Base-by-base conservation (phyloP, 495 filamentous ascomycete genomes). In the Bathelium albidoporum region DNA sequence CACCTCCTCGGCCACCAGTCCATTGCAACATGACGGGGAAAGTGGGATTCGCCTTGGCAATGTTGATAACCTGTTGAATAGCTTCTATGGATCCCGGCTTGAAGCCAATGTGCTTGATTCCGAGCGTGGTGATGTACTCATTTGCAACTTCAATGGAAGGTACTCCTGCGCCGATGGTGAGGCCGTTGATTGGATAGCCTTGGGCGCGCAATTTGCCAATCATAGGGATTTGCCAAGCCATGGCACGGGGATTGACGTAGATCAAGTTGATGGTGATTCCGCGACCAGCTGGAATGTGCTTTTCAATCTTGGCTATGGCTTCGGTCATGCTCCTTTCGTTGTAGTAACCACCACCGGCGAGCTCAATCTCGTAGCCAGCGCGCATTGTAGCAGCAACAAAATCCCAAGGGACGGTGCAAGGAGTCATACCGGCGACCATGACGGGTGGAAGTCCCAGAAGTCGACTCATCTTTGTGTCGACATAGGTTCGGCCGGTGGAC, bases 391-490 rank as follows among this genome's bases (percentile, higher is more conserved):
- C 89, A n/a, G 90, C 89, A 41, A 96, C 89, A 69, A 97, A 96
- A 71, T 96, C 90, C 90, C 90, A 96, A 31, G 91, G 84, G 1
- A 96, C 91, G 18, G 92, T 97, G 66, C 86, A 87, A 18, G 92
- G 93, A 1, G 92, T 97, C 93, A 97, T 97, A 70, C 91, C 93
- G 36, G 93, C 90, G 16, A 96, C 90, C 86, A 96, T 89, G 59
- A 97, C 78, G 0, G 88, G 94, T 14, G 94, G 91, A 18, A 95
- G 81, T 39, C 94, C 92, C 36, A 97, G 79, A 24, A 96, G 78
- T 68, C 92, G 81, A 77, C 91, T 96, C 89, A 98, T 96, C 82
- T 95, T 96, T 45, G 94, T 98, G 76, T 97, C 91, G 31, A 98
- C 94, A 63, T 88, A 96, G 0, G 88, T 95, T 71, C 87, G 83